Percentiles rank a stretch among this genome's conserved stretches.
Conservation (phyloP, 169 alveolate species). For the Fabrea salina region DNA sequence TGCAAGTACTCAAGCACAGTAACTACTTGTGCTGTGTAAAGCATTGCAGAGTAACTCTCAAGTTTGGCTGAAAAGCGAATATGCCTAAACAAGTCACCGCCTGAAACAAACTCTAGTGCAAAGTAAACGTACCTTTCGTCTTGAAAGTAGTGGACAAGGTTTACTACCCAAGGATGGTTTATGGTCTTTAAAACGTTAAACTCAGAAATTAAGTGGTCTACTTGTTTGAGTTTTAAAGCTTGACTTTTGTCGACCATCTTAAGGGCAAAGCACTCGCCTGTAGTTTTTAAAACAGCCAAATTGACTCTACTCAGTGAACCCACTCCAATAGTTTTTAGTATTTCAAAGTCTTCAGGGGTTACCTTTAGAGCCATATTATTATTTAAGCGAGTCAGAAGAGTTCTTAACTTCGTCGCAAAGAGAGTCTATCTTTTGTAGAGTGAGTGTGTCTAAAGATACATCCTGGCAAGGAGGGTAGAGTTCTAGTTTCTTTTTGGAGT, state of each 20-base stretch:
- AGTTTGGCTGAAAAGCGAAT: constrained; percentile 79
- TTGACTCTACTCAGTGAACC: constrained; percentile 92
- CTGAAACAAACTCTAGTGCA: constrained; percentile 77
- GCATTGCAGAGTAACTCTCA: constrained; percentile 76
- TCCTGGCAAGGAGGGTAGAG: too few relatives aligned
- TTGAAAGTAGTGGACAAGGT: constrained; percentile 68
- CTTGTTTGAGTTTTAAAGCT: constrained; percentile 73
- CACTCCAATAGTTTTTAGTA: constrained; percentile 47
- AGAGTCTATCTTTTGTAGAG: too few relatives aligned
- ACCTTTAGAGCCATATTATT: not conserved
- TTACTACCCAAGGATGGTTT: constrained; percentile 55
- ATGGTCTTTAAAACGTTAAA: constrained; percentile 53
- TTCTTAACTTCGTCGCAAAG: too few relatives aligned
- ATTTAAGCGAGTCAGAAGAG: too few relatives aligned
- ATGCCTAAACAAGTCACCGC: constrained; percentile 88
- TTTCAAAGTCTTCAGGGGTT: constrained; percentile 40
- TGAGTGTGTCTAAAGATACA: too few relatives aligned
- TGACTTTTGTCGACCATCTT: constrained; percentile 78
- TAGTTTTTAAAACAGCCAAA: constrained; percentile 71
- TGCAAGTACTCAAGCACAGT: constrained; percentile 68
- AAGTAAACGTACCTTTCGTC: constrained; percentile 73
- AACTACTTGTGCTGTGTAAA: constrained; percentile 82
- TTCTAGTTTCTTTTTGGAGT: too few relatives aligned
- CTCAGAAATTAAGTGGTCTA: constrained; percentile 82
- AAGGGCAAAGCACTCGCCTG: constrained; percentile 65